Base-by-base conservation (phyloP, 306 rosid species). In the Lathyrus tuberosus region DNA sequence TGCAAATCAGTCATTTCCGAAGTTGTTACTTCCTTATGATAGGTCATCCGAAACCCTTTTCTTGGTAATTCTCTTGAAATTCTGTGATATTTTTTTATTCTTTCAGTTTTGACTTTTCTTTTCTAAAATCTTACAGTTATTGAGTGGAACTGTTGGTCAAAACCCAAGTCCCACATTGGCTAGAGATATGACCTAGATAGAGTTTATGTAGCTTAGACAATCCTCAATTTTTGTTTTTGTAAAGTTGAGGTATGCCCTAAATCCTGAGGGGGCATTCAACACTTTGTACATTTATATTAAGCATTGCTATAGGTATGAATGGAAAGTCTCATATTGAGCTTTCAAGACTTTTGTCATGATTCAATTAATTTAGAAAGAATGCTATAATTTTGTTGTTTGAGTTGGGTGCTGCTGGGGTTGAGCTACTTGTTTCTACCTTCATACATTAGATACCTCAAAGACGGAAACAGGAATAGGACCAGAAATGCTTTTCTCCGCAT, bases 21-120 rank as follows among this genome's bases (percentile, higher is more conserved):
- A 95, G 88, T 70, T 80, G 79, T 80, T 94, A 70, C 97, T 84
- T 76, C 99, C 97, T 18, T 95, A 95, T 82, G 99, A 89, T 75
- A 84, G 95, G 82, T 76, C 87, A 9, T 89, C 97, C 20, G 99
- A 95, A 82, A 86, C 84, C 73, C 85, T 95, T 66, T 89, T 95
- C 81, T 80, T 85, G 76, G 99, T 91, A 86, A 86, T 82, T 80
- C 28, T 78, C 74, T 81, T 20, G 59, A 52, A 60, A 64, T 49
- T 80, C 56, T 49, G 26, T 47, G 24, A 31, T 61, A 10, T 7
- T 53, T 17, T 60, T 69, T 31, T 24, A 48, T 65, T 44, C 37
- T 41, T 42, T 72, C 47, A 42, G 16, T 73, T 38, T 71, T 68
- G 37, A 48, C 28, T 71, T 67, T 62, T 79, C 41, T 8, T 12